A percentile compares a stretch with the other conserved stretches of the same genome.
Evolutionary conservation across 441 rosid species (phyloP).

Genomic region (Euphorbia celastroides): DNA sequence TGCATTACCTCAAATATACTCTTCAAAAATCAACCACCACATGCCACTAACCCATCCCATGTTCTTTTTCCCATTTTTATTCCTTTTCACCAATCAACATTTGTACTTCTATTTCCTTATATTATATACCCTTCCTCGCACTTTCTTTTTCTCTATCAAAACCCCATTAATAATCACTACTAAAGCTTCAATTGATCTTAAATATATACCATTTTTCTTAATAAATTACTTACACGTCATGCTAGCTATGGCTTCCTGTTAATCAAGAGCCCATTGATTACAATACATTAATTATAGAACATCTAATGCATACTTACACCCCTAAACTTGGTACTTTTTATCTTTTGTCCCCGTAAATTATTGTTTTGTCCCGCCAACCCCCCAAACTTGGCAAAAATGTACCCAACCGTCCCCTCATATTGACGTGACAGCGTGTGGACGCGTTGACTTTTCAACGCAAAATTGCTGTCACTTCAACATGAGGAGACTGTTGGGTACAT

Average conservation of each 20-base stretch:
- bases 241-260: constrained; percentile 22
- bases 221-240: background rate
- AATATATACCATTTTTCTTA: background rate
- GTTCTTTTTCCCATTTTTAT: constrained; percentile 18
- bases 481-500: too few relatives aligned
- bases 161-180: background rate
- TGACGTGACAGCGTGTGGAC: too few relatives aligned
- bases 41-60: constrained; percentile 30
- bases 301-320: too few relatives aligned
- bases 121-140: constrained; percentile 12
- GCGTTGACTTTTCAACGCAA: too few relatives aligned
- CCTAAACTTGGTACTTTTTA: too few relatives aligned
- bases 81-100: background rate
- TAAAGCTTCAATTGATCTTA: background rate
- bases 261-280: constrained; percentile 15
- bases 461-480: too few relatives aligned
- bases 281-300: background rate
- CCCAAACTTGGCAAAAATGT: too few relatives aligned
- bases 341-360: too few relatives aligned
- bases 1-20: constrained; percentile 31
- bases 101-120: background rate
- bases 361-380: too few relatives aligned
- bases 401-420: too few relatives aligned
- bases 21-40: constrained; percentile 41
- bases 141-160: background rate